phyloP scores from a whole-genome alignment of 352 stramenopile species.

The Blastocystis sp. region DNA sequence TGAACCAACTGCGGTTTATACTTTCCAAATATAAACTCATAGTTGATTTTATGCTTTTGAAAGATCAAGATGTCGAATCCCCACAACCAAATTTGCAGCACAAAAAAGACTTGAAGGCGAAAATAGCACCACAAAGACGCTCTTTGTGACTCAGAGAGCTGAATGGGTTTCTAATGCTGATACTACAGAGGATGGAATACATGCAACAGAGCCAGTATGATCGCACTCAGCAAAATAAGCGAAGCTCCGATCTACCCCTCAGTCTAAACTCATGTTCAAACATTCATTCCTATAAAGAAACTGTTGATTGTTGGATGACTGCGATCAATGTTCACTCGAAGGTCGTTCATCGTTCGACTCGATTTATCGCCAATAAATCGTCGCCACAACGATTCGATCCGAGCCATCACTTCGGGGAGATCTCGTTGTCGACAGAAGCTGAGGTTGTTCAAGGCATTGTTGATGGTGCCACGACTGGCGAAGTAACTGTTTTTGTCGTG shows the following conservation, averaged over 20 bases:
- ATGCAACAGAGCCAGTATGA: not conserved
- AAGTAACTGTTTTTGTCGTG: conserved; percentile 61
- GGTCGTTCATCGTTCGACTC: conserved; percentile 6
- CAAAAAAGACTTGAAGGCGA: not conserved
- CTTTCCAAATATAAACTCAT: conserved; percentile 59
- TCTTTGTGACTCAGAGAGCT: not conserved
- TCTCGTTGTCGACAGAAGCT: conserved; percentile 40
- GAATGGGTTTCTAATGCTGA: not conserved
- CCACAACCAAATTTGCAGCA: not conserved
- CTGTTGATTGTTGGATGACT: not conserved
- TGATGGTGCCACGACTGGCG: conserved; percentile 35
- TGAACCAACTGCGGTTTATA: conserved; percentile 52
- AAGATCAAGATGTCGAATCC: conserved; percentile 51
- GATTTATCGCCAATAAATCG: not conserved
- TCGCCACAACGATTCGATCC: conserved; percentile 10
- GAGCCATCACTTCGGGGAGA: not conserved
- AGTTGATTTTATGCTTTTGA: conserved; percentile 53
- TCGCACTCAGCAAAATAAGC: not conserved
- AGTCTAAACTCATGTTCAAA: not conserved
- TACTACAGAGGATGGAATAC: not conserved
- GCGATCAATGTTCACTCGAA: not conserved
- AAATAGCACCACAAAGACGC: not conserved
- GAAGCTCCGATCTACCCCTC: not conserved
- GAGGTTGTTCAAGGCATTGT: conserved; percentile 27
- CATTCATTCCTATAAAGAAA: conserved; percentile 21